Evolutionary conservation across 2,329 filamentous ascomycete genomes (phyloP), one percentile per base, ranked within the genome.

Genomic region (Cladobotryum protrusum): DNA sequence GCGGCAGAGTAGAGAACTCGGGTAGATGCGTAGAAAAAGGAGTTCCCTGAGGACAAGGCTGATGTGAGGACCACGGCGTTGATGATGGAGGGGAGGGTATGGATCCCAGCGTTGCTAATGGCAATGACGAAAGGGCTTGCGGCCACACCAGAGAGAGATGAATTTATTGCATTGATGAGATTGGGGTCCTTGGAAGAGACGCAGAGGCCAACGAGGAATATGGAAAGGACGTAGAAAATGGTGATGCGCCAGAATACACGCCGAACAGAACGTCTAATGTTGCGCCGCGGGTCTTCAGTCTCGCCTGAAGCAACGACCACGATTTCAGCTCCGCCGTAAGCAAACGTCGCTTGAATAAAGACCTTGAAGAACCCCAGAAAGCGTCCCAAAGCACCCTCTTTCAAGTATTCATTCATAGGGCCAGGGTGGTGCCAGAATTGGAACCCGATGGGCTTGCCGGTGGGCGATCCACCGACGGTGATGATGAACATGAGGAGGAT

Each of bases 51-150:
- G 1, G 78, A 82, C 63, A 79, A 77, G 13, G 79, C 79, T 0
- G 77, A 80, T 1, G 76, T 78, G 4, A 83, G 66, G n/a, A 82
- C 72, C 9, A 79, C 71, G 5, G 73, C 78, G 59, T 82, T 83
- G 64, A 83, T 72, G 54, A 82, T 75, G 47, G 65, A 63, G 18
- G 70, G 67, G 5, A 79, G 65, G 0, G 66, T 66, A 14, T 65
- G 62, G 48, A 78, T 78, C 3, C 74, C 73, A 1, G 74, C 74
- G 43, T 60, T 61, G 41, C 57, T 52, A 32, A 82, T 79, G 32
- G 77, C 78, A 56, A 82, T 79, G 43, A 82, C 78, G 58, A 79
- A 82, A 1, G 78, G 79, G 24, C 76, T 80, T 2, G 76, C 74
- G 3, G 63, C 64, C n/a, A 61, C 60, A 18, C 63, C 63, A 3